Conservation (phyloP, 805 yeast genomes). For the Myxozyma nipponensis region DNA sequence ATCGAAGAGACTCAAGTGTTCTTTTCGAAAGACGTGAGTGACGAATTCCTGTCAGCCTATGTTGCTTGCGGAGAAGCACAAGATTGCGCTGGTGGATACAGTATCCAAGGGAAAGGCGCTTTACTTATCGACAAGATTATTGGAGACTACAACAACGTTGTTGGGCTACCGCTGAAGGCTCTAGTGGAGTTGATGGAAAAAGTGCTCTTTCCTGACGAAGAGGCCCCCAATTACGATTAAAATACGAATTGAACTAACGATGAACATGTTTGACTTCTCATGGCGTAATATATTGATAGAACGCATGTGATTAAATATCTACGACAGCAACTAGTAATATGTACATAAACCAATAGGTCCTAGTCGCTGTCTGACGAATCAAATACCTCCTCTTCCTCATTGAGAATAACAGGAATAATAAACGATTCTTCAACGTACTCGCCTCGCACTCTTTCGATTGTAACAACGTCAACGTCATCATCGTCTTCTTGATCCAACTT, state of each 20-base stretch:
- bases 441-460: constrained; percentile 63
- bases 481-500: constrained; percentile 63
- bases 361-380: constrained; percentile 22
- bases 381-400: constrained; percentile 28
- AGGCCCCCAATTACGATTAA: constrained; percentile 7
- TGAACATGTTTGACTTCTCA: neutral
- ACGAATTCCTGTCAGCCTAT: constrained; percentile 57
- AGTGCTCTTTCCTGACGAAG: constrained; percentile 32
- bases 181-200: constrained; percentile 48
- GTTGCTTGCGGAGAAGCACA: constrained; percentile 69
- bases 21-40: constrained; percentile 44
- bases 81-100: constrained; percentile 90
- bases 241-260: too few species aligned
- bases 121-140: constrained; percentile 55
- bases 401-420: constrained; percentile 53
- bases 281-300: neutral
- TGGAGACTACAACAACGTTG: constrained; percentile 84
- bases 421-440: constrained; percentile 45
- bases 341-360: neutral
- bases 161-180: constrained; percentile 73
- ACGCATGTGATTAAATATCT: neutral
- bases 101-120: constrained; percentile 66
- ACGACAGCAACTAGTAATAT: neutral
- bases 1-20: constrained; percentile 44
- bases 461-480: constrained; percentile 58